phyloP scores from a whole-genome alignment of 2,329 filamentous ascomycete species.

The Alternaria conjuncta region DNA sequence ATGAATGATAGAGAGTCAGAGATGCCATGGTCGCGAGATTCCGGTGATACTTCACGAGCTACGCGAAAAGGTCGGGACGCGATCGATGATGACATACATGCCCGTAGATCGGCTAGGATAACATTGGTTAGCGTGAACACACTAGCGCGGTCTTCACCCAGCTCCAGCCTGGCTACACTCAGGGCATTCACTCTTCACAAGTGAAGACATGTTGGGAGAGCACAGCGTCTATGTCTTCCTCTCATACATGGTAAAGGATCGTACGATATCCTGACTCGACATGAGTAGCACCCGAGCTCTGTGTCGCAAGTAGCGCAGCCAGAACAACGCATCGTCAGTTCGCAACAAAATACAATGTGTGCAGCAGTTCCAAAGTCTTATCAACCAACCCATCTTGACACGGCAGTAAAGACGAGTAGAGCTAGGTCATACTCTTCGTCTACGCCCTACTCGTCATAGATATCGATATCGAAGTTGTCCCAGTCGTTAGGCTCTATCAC shows the following conservation, averaged over 20 bases:
- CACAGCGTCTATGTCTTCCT: neutral
- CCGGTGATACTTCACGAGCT: slow-evolving; percentile 2
- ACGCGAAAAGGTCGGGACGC: slow-evolving; percentile 14
- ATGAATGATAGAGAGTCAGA: neutral
- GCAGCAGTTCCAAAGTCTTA: neutral
- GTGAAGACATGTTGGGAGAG: neutral
- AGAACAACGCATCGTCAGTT: neutral
- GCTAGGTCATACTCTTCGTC: neutral
- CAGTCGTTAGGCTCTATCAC: neutral
- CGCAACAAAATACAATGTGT: neutral
- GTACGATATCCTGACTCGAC: neutral
- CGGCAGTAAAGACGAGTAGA: neutral
- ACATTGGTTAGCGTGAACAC: neutral
- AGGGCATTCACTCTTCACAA: neutral
- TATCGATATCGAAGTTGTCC: neutral
- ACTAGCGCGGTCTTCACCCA: neutral
- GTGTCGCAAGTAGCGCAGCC: neutral
- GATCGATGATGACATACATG: slow-evolving; percentile 44
- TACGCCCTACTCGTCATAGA: neutral
- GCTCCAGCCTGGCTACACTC: neutral
- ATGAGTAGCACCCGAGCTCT: neutral
- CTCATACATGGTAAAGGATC: neutral
- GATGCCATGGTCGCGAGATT: slow-evolving; percentile 12
- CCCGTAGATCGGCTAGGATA: slow-evolving; percentile 26
- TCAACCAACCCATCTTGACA: neutral